Percentiles rank a stretch among this genome's conserved stretches.
These are phyloP conservation scores for Zygoascus flipseniorum DNA, from an alignment of 805 yeast species.

Conservation along the genomic window DNA sequence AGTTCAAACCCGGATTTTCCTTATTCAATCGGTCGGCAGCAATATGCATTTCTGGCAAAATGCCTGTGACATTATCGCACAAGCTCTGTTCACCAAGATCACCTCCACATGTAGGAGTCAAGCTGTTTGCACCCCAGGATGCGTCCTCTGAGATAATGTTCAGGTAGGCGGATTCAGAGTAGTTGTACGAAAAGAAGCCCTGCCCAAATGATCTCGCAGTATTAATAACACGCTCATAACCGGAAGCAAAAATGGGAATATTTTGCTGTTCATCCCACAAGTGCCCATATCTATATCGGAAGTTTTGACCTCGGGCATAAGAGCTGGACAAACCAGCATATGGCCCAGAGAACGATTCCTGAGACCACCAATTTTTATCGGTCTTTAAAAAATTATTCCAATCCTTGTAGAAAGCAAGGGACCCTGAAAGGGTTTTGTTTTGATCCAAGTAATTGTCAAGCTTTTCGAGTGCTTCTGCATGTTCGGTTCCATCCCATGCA, in stretches of 20 bases:
- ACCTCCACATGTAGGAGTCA: slow-evolving; percentile 46
- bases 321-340: slow-evolving; percentile 48
- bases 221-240: slow-evolving; percentile 46
- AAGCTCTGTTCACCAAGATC: slow-evolving; percentile 25
- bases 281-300: slow-evolving; percentile 41
- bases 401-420: slow-evolving; percentile 38
- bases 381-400: slow-evolving; percentile 36
- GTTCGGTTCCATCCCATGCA: slow-evolving; percentile 5
- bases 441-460: not conserved
- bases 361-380: slow-evolving; percentile 35
- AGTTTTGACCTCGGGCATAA: slow-evolving; percentile 39
- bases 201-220: slow-evolving; percentile 48
- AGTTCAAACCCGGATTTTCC: slow-evolving; percentile 31
- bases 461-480: slow-evolving; percentile 12
- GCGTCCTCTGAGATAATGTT: slow-evolving; percentile 39
- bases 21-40: slow-evolving; percentile 26
- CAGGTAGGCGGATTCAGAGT: slow-evolving; percentile 31
- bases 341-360: slow-evolving; percentile 43
- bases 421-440: slow-evolving; percentile 26
- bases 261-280: slow-evolving; percentile 32
- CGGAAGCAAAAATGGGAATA: slow-evolving; percentile 47
- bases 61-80: slow-evolving; percentile 1
- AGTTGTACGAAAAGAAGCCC: slow-evolving; percentile 47
- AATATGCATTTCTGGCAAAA: slow-evolving; percentile 16
- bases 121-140: slow-evolving; percentile 47